A percentile compares a stretch with the other conserved stretches of the same genome.
Evolutionary conservation across 164 flowering plant genomes (phyloP).

Genomic region (Piper betle): DNA sequence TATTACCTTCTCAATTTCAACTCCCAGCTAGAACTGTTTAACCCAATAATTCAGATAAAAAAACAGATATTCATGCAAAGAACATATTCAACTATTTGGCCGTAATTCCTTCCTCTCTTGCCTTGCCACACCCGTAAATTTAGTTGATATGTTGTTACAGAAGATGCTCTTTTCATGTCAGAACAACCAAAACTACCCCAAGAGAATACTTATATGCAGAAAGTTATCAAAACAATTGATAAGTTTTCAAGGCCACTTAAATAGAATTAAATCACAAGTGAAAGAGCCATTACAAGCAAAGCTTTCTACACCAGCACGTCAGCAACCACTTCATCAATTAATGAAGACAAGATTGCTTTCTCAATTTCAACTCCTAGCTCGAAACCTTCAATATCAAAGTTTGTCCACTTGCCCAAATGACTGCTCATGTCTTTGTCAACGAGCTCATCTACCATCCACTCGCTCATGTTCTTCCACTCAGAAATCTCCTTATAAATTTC

Average conservation of each 20-base stretch:
- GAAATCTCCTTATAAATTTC: conserved; percentile 63
- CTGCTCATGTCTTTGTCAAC: conserved; percentile 89
- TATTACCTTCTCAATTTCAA: conserved; percentile 42
- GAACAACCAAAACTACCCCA: too few relatives aligned
- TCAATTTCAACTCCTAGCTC: conserved; percentile 49
- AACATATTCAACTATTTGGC: too few relatives aligned
- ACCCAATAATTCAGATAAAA: too few relatives aligned
- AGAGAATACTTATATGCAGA: too few relatives aligned
- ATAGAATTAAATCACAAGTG: not conserved
- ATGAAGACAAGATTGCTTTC: conserved; percentile 33
- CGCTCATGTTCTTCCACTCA: conserved; percentile 48
- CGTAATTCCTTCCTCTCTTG: too few relatives aligned
- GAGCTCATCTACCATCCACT: conserved; percentile 82
- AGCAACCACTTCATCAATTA: conserved; percentile 60
- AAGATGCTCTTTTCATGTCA: too few relatives aligned
- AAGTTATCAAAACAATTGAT: too few relatives aligned
- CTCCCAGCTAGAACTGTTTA: conserved; percentile 27
- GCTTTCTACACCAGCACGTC: conserved; percentile 16
- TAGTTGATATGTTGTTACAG: too few relatives aligned
- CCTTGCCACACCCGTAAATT: too few relatives aligned
- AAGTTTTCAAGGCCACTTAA: too few relatives aligned
- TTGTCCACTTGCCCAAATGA: conserved; percentile 58
- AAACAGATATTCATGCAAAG: too few relatives aligned
- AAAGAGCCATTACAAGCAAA: conserved; percentile 2
- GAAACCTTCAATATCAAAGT: conserved; percentile 53